phyloP scores from a whole-genome alignment of 306 rosid genomes.

The Acacia melanoxylon region DNA sequence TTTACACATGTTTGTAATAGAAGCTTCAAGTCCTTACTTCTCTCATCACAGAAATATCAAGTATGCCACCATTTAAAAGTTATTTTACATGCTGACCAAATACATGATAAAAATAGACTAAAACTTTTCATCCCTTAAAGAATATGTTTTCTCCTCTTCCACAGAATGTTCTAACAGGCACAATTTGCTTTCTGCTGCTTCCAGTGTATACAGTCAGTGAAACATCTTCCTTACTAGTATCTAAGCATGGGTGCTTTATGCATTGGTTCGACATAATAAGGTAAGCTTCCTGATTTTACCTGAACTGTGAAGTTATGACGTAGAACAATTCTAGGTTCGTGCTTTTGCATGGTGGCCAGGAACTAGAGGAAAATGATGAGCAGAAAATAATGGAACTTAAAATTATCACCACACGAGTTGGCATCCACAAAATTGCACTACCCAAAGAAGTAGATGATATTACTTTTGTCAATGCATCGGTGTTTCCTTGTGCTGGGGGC shows the following conservation, averaged over 20 bases:
- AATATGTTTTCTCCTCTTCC: neutral
- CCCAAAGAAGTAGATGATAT: constrained; percentile 53
- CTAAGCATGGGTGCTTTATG: constrained; percentile 36
- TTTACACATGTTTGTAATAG: too few relatives aligned
- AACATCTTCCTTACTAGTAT: constrained; percentile 21
- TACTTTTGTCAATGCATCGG: constrained; percentile 49
- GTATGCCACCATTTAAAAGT: neutral
- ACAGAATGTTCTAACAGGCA: neutral
- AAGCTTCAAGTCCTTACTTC: too few relatives aligned
- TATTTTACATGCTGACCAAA: neutral
- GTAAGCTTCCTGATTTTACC: constrained; percentile 46
- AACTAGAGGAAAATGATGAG: constrained; percentile 59
- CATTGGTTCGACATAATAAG: constrained; percentile 73
- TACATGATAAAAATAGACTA: neutral
- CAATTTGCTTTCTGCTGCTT: neutral
- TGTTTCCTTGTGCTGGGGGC: constrained; percentile 66
- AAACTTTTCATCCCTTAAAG: neutral
- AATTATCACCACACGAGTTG: constrained; percentile 73
- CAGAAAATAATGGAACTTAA: constrained; percentile 64
- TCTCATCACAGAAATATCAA: too few relatives aligned
- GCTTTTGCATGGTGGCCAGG: constrained; percentile 99
- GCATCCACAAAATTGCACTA: constrained; percentile 37
- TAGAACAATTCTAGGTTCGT: constrained; percentile 73
- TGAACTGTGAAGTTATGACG: constrained; percentile 45
- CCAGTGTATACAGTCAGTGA: constrained; percentile 1